Evolutionary conservation across 371 early-diverging fungal species (phyloP), one percentile per base, ranked within the genome.

Genomic region (Syncephalastrum contaminatum): DNA sequence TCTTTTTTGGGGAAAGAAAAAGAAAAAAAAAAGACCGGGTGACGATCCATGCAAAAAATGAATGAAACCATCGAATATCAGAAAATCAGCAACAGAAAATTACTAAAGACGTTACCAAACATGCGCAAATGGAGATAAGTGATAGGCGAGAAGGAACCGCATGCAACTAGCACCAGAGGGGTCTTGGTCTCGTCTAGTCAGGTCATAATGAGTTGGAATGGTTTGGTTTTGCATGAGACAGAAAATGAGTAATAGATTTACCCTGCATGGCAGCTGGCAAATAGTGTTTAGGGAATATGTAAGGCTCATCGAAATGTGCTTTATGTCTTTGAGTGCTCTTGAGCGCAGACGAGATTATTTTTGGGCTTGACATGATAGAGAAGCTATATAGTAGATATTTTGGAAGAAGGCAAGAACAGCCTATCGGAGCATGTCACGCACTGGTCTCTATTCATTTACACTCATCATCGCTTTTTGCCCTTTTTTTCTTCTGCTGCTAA

Each of bases 41-140:
- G 22, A 16, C 15, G 50, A 36, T 6, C 51, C 14, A 20, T 51
- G 14, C 8, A 18, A 45, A 53, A 44, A 13, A 30, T 30, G 36
- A 30, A 30, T 30, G 36, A 15, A 48, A 56, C 19, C 42, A 39
- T 51, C n/a, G 16, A 15, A 18, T 19, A 30, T 21, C 30, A 42
- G 42, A 18, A 16, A 27, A 15, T 21, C 40, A 25, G 21, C 14
- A n/a, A 22, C 10, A 4, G 19, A 13, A 39, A 20, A n/a, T 15
- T 53, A 45, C 44, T 27, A 51, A 27, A 58, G 10, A 10, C 10
- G 69, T 70, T 86, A 96, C 96, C 98, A 81, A 98, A 97, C 93
- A 98, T 95, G 60, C 99, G 88, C 60, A 98, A 73, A 62, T 98
- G 99, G 39, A 97, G 85, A 73, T 96, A 95, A 1, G 99, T 98